Percentiles rank a stretch among this genome's conserved stretches.
These are phyloP conservation scores for Verticillium nonalfalfae DNA, from an alignment of 2,329 filamentous ascomycete genomes.

Conservation along the genomic window DNA sequence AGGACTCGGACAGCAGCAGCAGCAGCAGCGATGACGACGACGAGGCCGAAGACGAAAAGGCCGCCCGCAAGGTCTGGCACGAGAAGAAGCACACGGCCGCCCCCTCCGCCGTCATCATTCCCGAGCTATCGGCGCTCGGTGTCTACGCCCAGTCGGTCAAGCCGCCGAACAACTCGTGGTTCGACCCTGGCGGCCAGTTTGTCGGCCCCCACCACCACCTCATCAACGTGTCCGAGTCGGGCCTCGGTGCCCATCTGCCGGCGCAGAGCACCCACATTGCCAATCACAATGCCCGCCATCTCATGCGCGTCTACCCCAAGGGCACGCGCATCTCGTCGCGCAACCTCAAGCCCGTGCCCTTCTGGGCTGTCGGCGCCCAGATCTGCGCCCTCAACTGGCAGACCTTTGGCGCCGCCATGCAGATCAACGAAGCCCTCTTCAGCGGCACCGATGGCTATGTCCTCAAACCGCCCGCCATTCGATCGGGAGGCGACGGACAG, in stretches of 20 bases:
- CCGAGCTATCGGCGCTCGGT: constrained; percentile 58
- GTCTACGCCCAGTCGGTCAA: constrained; percentile 68
- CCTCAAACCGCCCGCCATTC: constrained; percentile 55
- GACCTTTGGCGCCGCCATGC: constrained; percentile 58
- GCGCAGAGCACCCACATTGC: constrained; percentile 40
- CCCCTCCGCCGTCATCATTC: constrained; percentile 45
- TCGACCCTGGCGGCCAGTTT: constrained; percentile 36
- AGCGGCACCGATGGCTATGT: constrained; percentile 59
- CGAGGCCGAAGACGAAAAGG: constrained; percentile 32
- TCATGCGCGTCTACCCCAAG: constrained; percentile 68
- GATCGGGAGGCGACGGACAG: constrained; percentile 45
- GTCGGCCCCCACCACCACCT: constrained; percentile 59
- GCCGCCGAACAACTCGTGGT: constrained; percentile 61
- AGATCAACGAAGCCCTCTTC: constrained; percentile 64
- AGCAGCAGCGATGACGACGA: constrained; percentile 26
- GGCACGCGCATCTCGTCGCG: constrained; percentile 61
- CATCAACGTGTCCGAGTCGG: constrained; percentile 63
- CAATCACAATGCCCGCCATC: constrained; percentile 54
- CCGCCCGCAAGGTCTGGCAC: constrained; percentile 46
- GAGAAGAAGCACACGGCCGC: constrained; percentile 41
- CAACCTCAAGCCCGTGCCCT: constrained; percentile 56
- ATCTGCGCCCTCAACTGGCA: constrained; percentile 68
- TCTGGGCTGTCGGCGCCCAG: constrained; percentile 62
- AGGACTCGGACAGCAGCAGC: constrained; percentile 22
- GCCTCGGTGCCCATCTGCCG: constrained; percentile 45